Percentiles rank a stretch among this genome's conserved stretches.
These are phyloP conservation scores for Emericellopsis cladophorae DNA, from an alignment of 2,329 filamentous ascomycete species.

Conservation along the genomic window DNA sequence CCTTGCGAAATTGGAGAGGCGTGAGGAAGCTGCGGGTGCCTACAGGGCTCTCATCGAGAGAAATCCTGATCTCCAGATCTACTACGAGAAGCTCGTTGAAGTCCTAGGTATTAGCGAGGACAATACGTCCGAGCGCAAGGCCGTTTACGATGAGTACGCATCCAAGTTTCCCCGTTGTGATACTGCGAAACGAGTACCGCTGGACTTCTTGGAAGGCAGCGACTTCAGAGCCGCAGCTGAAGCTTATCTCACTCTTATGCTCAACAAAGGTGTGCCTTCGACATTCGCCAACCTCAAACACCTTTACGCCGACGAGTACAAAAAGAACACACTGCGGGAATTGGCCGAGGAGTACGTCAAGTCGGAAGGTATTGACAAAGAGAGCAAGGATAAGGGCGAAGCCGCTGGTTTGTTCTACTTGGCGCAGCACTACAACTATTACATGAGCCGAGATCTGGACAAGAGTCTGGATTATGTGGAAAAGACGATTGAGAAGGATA, in stretches of 20 bases:
- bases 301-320: constrained; percentile 66
- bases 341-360: constrained; percentile 70
- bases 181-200: constrained; percentile 70
- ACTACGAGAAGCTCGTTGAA: constrained; percentile 69
- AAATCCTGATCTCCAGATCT: constrained; percentile 76
- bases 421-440: constrained; percentile 93
- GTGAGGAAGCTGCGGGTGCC: constrained; percentile 65
- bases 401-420: constrained; percentile 84
- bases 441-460: constrained; percentile 67
- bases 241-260: constrained; percentile 68
- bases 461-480: constrained; percentile 78
- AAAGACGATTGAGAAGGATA: constrained; percentile 66
- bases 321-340: constrained; percentile 63
- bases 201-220: constrained; percentile 81
- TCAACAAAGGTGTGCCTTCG: constrained; percentile 87
- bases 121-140: constrained; percentile 53
- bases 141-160: constrained; percentile 66
- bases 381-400: constrained; percentile 46
- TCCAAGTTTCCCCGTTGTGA: constrained; percentile 73
- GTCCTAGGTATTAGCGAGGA: constrained; percentile 47
- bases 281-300: constrained; percentile 96
- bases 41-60: constrained; percentile 73
- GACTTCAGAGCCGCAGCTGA: constrained; percentile 70
- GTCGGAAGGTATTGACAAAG: constrained; percentile 36
- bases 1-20: constrained; percentile 61